Percentiles rank a stretch among this genome's conserved stretches.
phyloP scores from a whole-genome alignment of 768 basidiomycete genomes.

The Trametes coccinea region DNA sequence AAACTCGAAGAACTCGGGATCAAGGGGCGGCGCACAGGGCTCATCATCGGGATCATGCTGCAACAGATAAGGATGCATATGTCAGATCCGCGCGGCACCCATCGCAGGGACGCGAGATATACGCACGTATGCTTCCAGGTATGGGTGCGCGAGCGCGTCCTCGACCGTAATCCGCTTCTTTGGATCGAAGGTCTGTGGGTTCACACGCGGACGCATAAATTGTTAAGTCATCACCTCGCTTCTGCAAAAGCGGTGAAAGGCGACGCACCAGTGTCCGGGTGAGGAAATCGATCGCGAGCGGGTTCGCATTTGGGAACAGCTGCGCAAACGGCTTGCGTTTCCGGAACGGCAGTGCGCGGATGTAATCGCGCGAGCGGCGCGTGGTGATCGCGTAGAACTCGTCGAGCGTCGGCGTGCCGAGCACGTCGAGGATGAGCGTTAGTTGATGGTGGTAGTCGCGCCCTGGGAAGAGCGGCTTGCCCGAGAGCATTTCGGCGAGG shows the following conservation, averaged over 20 bases:
- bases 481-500: slow-evolving; percentile 95
- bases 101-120: not conserved
- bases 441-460: slow-evolving; percentile 97
- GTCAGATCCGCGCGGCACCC: slow-evolving; percentile 12
- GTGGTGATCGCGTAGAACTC: slow-evolving; percentile 98
- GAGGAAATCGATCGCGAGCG: slow-evolving; percentile 73
- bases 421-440: slow-evolving; percentile 91
- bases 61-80: not conserved
- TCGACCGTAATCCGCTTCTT: slow-evolving; percentile 96
- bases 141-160: slow-evolving; percentile 92
- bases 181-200: slow-evolving; percentile 86
- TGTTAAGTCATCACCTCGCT: not conserved
- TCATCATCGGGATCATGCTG: slow-evolving; percentile 97
- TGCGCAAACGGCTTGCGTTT: slow-evolving; percentile 80
- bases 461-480: slow-evolving; percentile 95
- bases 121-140: slow-evolving; percentile 88
- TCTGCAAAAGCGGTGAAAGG: not conserved
- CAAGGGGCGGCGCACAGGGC: slow-evolving; percentile 92
- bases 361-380: slow-evolving; percentile 89
- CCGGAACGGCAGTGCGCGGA: slow-evolving; percentile 91
- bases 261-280: slow-evolving; percentile 72
- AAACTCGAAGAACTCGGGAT: slow-evolving; percentile 96
- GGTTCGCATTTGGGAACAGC: slow-evolving; percentile 89
- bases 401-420: slow-evolving; percentile 95
- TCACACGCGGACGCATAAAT: not conserved